phyloP scores from a whole-genome alignment of 345 rosid species.

The Xanthoceras sorbifolium region DNA sequence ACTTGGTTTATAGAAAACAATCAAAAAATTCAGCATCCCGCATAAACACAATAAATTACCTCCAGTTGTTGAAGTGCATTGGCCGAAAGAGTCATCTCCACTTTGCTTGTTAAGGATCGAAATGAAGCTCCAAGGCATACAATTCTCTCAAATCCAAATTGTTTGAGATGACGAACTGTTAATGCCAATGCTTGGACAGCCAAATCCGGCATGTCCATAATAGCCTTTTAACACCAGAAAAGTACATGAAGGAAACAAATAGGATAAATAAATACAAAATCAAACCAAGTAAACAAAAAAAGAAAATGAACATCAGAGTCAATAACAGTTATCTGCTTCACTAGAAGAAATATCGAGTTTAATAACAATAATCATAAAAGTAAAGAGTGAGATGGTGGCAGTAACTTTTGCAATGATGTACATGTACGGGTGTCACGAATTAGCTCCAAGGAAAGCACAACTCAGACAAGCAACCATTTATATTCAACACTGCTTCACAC shows the following conservation, averaged over 20 bases:
- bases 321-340: background rate
- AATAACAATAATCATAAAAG: background rate
- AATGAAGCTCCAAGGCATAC: constrained; percentile 68
- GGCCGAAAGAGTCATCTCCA: constrained; percentile 84
- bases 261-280: constrained; percentile 6
- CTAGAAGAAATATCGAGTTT: background rate
- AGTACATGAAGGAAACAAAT: constrained; percentile 3
- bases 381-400: background rate
- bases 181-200: constrained; percentile 84
- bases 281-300: constrained; percentile 11
- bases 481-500: background rate
- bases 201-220: constrained; percentile 82
- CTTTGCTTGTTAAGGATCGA: constrained; percentile 65
- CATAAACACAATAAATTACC: constrained; percentile 39
- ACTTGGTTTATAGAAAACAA: background rate
- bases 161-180: constrained; percentile 67
- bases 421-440: background rate
- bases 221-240: constrained; percentile 46
- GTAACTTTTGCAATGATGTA: background rate
- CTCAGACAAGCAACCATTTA: constrained; percentile 1
- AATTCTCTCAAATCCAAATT: constrained; percentile 90
- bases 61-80: constrained; percentile 92
- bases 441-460: background rate
- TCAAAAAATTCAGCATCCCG: background rate
- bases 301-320: constrained; percentile 1